phyloP scores from a whole-genome alignment of 2,329 filamentous ascomycete genomes.

The Ophiosphaerella herpotricha region DNA sequence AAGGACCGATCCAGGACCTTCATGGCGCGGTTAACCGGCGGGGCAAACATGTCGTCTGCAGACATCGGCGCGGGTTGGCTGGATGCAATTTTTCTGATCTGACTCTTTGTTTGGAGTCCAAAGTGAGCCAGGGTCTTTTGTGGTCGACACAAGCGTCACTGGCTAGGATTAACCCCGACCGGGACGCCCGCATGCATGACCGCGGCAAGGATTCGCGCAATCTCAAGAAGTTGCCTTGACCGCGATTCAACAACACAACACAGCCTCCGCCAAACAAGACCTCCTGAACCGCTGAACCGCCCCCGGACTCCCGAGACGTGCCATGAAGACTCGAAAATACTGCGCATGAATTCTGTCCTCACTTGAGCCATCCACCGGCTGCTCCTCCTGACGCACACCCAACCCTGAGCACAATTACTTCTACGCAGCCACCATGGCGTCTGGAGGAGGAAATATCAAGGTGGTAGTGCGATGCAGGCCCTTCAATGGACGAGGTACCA shows the following conservation, averaged over 20 bases:
- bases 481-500: constrained; percentile 88
- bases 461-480: constrained; percentile 96
- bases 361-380: constrained; percentile 16
- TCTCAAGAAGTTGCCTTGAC: constrained; percentile 23
- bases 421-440: constrained; percentile 58
- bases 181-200: constrained; percentile 6
- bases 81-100: not conserved
- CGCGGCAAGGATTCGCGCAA: constrained; percentile 34
- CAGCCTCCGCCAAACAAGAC: constrained; percentile 15
- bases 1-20: constrained; percentile 80
- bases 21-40: constrained; percentile 79
- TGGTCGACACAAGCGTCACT: not conserved
- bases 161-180: constrained; percentile 7
- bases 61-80: constrained; percentile 21
- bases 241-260: constrained; percentile 29
- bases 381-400: constrained; percentile 15
- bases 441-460: constrained; percentile 96
- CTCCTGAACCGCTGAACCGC: constrained; percentile 26
- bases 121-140: constrained; percentile 6
- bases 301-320: constrained; percentile 19
- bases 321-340: constrained; percentile 34
- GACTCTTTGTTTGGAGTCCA: not conserved
- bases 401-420: constrained; percentile 4
- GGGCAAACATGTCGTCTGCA: constrained; percentile 66
- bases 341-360: constrained; percentile 27